Base-by-base conservation (phyloP, 1,284 basidiomycete species). In the Entoloma clypeatum region DNA sequence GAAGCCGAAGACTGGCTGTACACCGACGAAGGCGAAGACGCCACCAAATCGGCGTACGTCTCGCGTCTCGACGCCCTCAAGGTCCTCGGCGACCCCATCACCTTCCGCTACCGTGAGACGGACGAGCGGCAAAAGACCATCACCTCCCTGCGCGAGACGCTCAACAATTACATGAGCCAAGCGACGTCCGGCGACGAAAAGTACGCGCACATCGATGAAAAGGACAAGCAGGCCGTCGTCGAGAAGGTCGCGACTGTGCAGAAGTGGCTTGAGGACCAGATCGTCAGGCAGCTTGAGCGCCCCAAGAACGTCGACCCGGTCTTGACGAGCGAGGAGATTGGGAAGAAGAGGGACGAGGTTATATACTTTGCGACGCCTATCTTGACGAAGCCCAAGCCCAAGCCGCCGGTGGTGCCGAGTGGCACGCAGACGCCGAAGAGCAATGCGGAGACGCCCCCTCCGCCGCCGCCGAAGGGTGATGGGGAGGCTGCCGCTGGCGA, bases 1-100 rank as follows among this genome's bases (percentile, higher is more conserved):
- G 81, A 83, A 53, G 82, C 90, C 6, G 92, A 96, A 65, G 89
- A 94, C 62, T 97, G 93, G 93, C 74, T 97, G 32, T 96, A 96
- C 79, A 77, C 79, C 27, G 92, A 95, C 48, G 93, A 96, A 61
- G 93, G 92, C 54, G 93, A 96, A 68, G 92, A 95, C 48, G 88
- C 93, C 30, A 79, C 77, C 59, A 97, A 96, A 69, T 94, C 91
- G 1, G 85, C 82, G 17, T 95, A 96, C 67, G 83, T 92, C 49
- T 52, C 71, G 24, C 81, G 83, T 41, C 78, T 96, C 47, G 86
- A 92, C 51, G 69, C 71, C 3, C 79, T 94, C 60, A 90, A 92
- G 65, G 75, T 68, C 35, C 71, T 92, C 50, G 92, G 92, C 18
- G 87, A 93, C 70, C 87, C 86, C 32, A 81, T 96, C 67, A 72